phyloP scores from a whole-genome alignment of 2,329 filamentous ascomycete species.

The Leptosphaerulina australis region DNA sequence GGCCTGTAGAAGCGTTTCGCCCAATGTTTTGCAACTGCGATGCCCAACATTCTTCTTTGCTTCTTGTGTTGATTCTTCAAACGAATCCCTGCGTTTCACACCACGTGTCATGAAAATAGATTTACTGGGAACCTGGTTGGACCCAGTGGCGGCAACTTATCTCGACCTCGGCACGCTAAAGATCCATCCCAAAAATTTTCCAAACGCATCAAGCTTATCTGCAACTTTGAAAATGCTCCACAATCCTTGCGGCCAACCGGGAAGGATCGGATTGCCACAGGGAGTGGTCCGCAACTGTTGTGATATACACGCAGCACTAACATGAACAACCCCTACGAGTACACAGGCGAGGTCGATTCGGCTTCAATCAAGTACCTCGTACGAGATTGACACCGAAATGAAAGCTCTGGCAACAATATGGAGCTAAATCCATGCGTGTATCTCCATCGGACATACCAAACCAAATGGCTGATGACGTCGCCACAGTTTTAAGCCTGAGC shows the following conservation, averaged over 20 bases:
- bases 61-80: no score
- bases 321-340: neutral
- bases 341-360: neutral
- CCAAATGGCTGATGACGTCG: constrained; percentile 5
- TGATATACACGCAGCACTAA: neutral
- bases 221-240: constrained; percentile 8
- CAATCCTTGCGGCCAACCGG: constrained; percentile 8
- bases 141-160: neutral
- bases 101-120: neutral
- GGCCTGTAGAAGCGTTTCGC: no score
- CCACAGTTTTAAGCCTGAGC: neutral
- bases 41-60: no score
- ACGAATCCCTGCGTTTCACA: no score
- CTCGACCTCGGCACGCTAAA: constrained; percentile 7
- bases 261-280: neutral
- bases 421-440: neutral
- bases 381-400: constrained; percentile 7
- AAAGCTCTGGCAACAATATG: neutral
- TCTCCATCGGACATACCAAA: neutral
- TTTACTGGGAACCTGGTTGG: neutral
- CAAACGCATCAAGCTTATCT: constrained; percentile 1
- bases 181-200: constrained; percentile 1
- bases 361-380: neutral
- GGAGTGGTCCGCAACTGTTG: no score
- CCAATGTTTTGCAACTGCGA: no score